A percentile compares a stretch with the other conserved stretches of the same genome.
phyloP scores from a whole-genome alignment of 441 rosid species.

The Aquilaria agallochum region DNA sequence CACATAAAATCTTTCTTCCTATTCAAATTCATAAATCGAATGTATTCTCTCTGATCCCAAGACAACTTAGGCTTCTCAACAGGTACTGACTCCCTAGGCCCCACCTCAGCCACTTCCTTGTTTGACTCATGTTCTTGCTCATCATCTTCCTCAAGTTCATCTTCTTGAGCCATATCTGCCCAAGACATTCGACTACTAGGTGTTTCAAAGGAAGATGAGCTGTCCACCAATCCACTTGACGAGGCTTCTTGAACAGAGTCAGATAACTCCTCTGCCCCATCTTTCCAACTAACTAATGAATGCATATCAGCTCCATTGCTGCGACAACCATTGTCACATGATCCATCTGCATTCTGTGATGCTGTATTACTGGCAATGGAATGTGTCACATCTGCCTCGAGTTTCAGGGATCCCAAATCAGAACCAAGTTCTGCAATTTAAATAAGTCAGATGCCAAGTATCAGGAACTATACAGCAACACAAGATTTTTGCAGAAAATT shows the following conservation, averaged over 20 bases:
- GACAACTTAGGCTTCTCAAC: conserved; percentile 48
- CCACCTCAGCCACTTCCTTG: conserved; percentile 19
- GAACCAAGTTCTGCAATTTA: conserved; percentile 22
- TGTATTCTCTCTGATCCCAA: conserved; percentile 27
- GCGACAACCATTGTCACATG: conserved; percentile 10
- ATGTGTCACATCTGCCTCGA: conserved; percentile 16
- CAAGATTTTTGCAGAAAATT: neutral
- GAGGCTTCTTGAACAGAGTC: conserved; percentile 42
- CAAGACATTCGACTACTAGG: conserved; percentile 56
- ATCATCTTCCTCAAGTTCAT: conserved; percentile 74
- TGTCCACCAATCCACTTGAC: neutral
- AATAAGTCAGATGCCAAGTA: neutral
- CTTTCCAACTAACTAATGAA: conserved; percentile 51
- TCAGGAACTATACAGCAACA: too few species aligned
- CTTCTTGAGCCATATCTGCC: conserved; percentile 99
- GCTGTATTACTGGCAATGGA: conserved; percentile 14
- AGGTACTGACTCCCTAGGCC: conserved; percentile 30
- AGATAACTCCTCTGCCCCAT: conserved; percentile 33
- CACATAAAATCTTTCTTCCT: conserved; percentile 31
- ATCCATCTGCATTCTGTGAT: conserved; percentile 10
- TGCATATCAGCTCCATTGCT: conserved; percentile 19
- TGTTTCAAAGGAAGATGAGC: conserved; percentile 22
- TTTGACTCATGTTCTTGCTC: conserved; percentile 21
- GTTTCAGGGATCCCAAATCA: conserved; percentile 15
- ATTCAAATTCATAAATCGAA: conserved; percentile 21